phyloP scores from a whole-genome alignment of 345 rosid genomes.

The Syzygium jambos region DNA sequence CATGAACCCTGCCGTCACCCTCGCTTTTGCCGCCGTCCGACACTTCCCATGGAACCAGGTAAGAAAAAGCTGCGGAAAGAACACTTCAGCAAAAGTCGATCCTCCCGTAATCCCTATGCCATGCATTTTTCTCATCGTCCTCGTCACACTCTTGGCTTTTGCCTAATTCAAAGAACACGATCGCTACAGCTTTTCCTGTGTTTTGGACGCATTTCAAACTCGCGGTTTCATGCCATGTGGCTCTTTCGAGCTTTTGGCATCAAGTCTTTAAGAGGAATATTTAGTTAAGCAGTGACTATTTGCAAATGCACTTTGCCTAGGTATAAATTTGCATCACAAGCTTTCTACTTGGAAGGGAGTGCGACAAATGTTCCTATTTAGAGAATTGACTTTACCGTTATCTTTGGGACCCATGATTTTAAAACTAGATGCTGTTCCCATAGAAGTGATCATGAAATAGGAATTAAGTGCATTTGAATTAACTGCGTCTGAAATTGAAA shows the following conservation, averaged over 20 bases:
- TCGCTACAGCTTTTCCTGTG: neutral
- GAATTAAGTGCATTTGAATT: neutral
- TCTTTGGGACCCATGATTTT: neutral
- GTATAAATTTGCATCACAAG: neutral
- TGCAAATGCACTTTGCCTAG: neutral
- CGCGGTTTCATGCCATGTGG: neutral
- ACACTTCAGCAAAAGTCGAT: neutral
- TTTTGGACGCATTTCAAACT: neutral
- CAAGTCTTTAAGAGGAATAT: neutral
- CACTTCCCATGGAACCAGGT: slow-evolving; percentile 61
- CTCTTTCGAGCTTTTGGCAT: neutral
- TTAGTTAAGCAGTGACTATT: neutral
- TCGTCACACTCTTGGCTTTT: neutral
- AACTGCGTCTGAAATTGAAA: neutral
- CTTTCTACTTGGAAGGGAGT: neutral
- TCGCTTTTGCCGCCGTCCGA: slow-evolving; percentile 42
- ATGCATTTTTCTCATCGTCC: neutral
- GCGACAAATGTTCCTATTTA: neutral
- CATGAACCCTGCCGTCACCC: slow-evolving; percentile 69
- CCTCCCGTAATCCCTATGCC: neutral
- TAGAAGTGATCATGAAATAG: neutral
- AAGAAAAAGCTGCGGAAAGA: neutral
- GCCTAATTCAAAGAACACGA: neutral
- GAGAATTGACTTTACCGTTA: neutral
- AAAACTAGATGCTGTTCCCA: neutral